phyloP scores from a whole-genome alignment of 306 rosid genomes.

The Prunus dulcis region DNA sequence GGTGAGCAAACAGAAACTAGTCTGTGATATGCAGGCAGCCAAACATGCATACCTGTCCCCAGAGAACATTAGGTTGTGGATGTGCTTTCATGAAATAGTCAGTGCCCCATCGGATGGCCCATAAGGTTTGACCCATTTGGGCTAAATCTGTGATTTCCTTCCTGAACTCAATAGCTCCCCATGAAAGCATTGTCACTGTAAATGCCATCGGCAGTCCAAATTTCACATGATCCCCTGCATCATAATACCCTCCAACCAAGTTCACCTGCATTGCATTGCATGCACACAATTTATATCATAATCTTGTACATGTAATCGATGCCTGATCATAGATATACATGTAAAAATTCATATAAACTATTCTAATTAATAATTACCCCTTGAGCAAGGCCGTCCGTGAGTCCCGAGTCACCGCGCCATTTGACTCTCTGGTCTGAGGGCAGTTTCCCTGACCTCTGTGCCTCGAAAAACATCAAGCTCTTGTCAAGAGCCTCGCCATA shows the following conservation, averaged over 20 bases:
- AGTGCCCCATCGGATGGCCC: conserved; percentile 85
- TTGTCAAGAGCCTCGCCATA: conserved; percentile 74
- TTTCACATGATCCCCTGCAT: conserved; percentile 93
- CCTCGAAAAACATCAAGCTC: conserved; percentile 75
- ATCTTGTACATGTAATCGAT: too few species aligned
- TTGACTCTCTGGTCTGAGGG: conserved; percentile 46
- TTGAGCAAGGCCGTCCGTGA: conserved; percentile 69
- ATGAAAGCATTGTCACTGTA: conserved; percentile 70
- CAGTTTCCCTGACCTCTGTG: conserved; percentile 77
- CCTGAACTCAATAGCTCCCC: conserved; percentile 76
- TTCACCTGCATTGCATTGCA: conserved; percentile 44
- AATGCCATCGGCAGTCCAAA: conserved; percentile 92
- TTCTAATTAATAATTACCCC: conserved; percentile 36
- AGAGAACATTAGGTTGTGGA: conserved; percentile 72
- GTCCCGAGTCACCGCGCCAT: conserved; percentile 83
- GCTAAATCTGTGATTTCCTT: conserved; percentile 54
- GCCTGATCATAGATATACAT: too few species aligned
- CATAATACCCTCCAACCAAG: conserved; percentile 91
- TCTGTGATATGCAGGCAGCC: too few species aligned
- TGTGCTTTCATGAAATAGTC: conserved; percentile 86
- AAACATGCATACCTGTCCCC: conserved; percentile 60
- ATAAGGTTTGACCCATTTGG: conserved; percentile 56
- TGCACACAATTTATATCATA: neutral
- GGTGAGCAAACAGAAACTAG: conserved; percentile 14
- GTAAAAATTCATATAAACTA: neutral